Percentiles rank a stretch among this genome's conserved stretches.
phyloP scores from a whole-genome alignment of 495 filamentous ascomycete species.

The Xylaria scruposa region DNA sequence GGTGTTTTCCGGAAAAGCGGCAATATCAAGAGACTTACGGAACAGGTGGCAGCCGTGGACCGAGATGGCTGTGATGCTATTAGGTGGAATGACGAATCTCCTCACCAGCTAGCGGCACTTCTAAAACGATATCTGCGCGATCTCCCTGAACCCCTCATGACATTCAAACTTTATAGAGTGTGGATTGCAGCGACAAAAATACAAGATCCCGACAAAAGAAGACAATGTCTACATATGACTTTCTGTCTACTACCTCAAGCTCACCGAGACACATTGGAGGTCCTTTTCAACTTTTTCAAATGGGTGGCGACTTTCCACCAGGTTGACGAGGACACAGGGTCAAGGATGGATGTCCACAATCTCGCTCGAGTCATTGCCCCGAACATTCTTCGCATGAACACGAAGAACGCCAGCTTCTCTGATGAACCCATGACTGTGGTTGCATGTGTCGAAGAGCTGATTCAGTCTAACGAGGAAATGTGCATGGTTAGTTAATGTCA shows the following conservation, averaged over 20 bases:
- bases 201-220: conserved; percentile 79
- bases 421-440: conserved; percentile 89
- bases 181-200: conserved; percentile 93
- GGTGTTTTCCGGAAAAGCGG: conserved; percentile 99
- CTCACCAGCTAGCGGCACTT: conserved; percentile 92
- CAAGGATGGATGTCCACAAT: conserved; percentile 99
- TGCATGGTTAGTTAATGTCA: conserved; percentile 75
- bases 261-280: conserved; percentile 93
- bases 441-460: conserved; percentile 85
- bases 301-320: conserved; percentile 98
- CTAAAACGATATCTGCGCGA: conserved; percentile 96
- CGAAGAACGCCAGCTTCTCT: conserved; percentile 69
- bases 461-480: conserved; percentile 94
- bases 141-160: conserved; percentile 92
- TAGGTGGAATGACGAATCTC: conserved; percentile 81
- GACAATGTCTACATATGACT: conserved; percentile 84
- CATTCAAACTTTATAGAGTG: conserved; percentile 90
- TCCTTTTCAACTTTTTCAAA: conserved; percentile 94
- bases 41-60: conserved; percentile 83
- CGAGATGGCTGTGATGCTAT: conserved; percentile 78
- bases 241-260: conserved; percentile 93
- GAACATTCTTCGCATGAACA: conserved; percentile 84
- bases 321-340: conserved; percentile 88
- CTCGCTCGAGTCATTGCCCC: conserved; percentile 97
- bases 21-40: conserved; percentile 89